Evolutionary conservation across 2,329 filamentous ascomycete genomes (phyloP), one percentile per base, ranked within the genome.

Genomic region (Sporothrix brasiliensis): DNA sequence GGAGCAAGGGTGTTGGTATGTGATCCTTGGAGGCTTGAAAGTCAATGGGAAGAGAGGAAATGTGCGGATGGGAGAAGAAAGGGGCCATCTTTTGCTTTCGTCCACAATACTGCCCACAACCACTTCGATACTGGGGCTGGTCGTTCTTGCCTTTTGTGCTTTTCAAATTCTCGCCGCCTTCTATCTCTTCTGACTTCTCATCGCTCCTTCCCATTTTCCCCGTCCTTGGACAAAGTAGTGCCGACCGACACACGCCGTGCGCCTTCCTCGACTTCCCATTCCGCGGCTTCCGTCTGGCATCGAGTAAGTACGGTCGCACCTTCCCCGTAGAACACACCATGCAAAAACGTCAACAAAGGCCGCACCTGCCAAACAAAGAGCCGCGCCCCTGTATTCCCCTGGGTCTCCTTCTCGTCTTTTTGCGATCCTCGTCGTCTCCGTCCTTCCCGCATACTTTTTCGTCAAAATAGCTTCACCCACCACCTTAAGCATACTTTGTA

Each of bases 401-500:
- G 50, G 11, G 2, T 13, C 47, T 65, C 13, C 34, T 21, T 66
- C 9, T 66, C 13, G 13, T 24, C 27, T 65, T 39, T 39, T 63
- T 47, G 39, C 34, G 21, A 54, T 66, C 52, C 34, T 52, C 54
- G 7, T 54, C 50, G 27, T 54, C 41, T 53, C 47, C 56, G 39
- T 47, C 63, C 53, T 47, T 19, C 34, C 63, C 44, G 61, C 61
- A 54, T 4, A 53, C 67, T 61, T 53, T 47, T 11, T 67, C 61
- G 30, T 60, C 69, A 53, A 53, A 70, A 67, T 67, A 70, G 63
- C 69, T 58, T 70, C 69, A 67, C 34, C 52, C 27, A 60, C 27
- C 44, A 27, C 24, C 24, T 24, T 24, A 24, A 24, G 24, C 24
- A 24, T 24, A 24, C 30, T 60, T 44, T 60, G 34, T 44, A 44